Evolutionary conservation across 2,329 filamentous ascomycete species (phyloP), one percentile per base, ranked within the genome.

Genomic region (Pseudocercospora pini-densiflorae): DNA sequence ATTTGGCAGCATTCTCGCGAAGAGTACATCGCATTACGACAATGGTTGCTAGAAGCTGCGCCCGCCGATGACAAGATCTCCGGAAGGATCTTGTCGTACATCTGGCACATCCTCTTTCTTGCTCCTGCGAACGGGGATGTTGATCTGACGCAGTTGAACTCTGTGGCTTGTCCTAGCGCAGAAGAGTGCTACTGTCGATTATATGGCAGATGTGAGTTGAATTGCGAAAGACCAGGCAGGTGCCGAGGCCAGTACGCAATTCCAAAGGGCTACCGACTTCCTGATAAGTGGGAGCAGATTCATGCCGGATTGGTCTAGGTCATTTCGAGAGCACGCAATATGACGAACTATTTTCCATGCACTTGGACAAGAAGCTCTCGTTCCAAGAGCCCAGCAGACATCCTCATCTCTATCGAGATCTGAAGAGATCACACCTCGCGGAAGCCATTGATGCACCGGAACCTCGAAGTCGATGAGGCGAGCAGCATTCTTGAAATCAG

Each of bases 1-100:
- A 80, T 87, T 19, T 81, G 79, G 74, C 80, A 82, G 65, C 83
- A 86, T 73, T 79, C 80, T 0, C 77, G 79, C 0, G 82, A 82
- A 10, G 83, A 86, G 69, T 86, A 87, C 70, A 71, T 84, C 14
- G 84, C 72, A 24, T 59, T 87, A 61, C 78, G 85, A 43, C 81
- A 86, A 68, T 88, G 86, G 86, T 74, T 88, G 36, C 75, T 84
- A 7, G 82, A 84, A 72, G 80, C 65, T 3, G 72, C 81, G 27
- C 81, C 80, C 7, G 64, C 65, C 1, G 81, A 83, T 71, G 82
- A 84, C 61, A 73, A 75, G 24, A 62, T 73, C n/a, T 66, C 72
- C 2, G 77, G 83, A 0, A 75, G 83, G n/a, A 81, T 85, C 21
- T 24, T 84, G 66, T 83, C 81, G 4, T 84, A 85, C 66, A 51